These are phyloP conservation scores for Fraxinus ornus DNA, from an alignment of 305 asterid species.

Conservation along the genomic window DNA sequence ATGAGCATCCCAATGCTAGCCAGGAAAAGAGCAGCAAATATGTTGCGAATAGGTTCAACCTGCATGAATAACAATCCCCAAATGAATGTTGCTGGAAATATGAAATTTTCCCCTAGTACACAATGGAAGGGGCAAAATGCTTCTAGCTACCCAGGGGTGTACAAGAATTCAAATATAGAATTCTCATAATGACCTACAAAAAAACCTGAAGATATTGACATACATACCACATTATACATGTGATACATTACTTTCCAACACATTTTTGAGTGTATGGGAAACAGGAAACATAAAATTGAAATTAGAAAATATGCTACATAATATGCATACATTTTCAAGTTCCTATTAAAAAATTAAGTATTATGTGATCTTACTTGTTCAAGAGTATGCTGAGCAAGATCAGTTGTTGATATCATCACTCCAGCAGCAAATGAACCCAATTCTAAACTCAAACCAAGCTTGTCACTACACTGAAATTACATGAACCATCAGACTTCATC, in stretches of 20 bases:
- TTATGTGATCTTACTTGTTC: conserved; percentile 68
- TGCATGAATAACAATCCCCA: conserved; percentile 37
- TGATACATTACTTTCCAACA: not conserved
- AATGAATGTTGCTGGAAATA: conserved; percentile 27
- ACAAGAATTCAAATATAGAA: not conserved
- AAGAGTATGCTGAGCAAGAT: conserved; percentile 96
- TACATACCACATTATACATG: conserved; percentile 1
- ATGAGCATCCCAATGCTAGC: conserved; percentile 99
- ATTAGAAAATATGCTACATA: not conserved
- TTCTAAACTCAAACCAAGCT: conserved; percentile 96
- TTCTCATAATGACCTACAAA: conserved; percentile 1
- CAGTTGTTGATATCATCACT: conserved; percentile 98
- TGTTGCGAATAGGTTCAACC: conserved; percentile 98
- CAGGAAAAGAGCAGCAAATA: conserved; percentile 99
- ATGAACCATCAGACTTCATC: conserved; percentile 20
- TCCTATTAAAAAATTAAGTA: not conserved
- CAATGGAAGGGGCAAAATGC: not conserved
- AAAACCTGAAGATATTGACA: not conserved
- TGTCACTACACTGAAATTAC: conserved; percentile 89
- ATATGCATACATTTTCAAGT: not conserved
- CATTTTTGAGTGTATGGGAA: not conserved
- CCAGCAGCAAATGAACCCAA: conserved; percentile 99
- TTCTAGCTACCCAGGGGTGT: not conserved
- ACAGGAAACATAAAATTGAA: not conserved
- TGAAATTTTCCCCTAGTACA: not conserved